phyloP scores from a whole-genome alignment of 371 early-diverging fungal species.

The Mucor plumbeus region DNA sequence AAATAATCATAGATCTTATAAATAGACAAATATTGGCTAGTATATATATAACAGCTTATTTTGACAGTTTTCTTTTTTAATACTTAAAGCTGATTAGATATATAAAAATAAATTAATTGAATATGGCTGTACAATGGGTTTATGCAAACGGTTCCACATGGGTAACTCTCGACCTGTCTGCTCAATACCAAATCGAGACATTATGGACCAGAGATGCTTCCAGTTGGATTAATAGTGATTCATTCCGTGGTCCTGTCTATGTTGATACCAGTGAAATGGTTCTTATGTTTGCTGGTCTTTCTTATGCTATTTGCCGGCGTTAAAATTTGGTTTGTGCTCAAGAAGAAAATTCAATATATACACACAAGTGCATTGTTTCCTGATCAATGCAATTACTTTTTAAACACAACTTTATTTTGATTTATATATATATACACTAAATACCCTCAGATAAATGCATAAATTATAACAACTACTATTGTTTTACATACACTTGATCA shows the following conservation, averaged over 20 bases:
- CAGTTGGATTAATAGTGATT: constrained; percentile 14
- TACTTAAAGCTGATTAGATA: not conserved
- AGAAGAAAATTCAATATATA: too few species aligned
- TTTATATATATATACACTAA: not conserved
- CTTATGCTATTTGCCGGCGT: constrained; percentile 3
- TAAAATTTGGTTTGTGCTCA: not conserved
- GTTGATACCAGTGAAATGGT: constrained; percentile 19
- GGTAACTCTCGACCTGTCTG: constrained; percentile 17
- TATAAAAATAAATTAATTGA: not conserved
- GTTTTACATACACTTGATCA: too few species aligned
- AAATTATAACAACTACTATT: not conserved
- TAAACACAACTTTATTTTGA: not conserved
- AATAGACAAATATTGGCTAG: not conserved
- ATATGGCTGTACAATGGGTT: constrained; percentile 17
- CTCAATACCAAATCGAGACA: constrained; percentile 15
- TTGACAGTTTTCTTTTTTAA: not conserved
- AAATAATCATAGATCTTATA: not conserved
- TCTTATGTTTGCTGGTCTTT: constrained; percentile 7
- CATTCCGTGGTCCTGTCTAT: constrained; percentile 14
- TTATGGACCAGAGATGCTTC: constrained; percentile 20
- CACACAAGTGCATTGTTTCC: not conserved
- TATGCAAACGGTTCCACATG: constrained; percentile 20
- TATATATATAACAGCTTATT: not conserved
- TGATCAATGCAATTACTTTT: not conserved
- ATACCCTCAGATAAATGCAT: not conserved